phyloP scores from a whole-genome alignment of 2,329 filamentous ascomycete species.

The Teratosphaeria pseudoeucalypti region DNA sequence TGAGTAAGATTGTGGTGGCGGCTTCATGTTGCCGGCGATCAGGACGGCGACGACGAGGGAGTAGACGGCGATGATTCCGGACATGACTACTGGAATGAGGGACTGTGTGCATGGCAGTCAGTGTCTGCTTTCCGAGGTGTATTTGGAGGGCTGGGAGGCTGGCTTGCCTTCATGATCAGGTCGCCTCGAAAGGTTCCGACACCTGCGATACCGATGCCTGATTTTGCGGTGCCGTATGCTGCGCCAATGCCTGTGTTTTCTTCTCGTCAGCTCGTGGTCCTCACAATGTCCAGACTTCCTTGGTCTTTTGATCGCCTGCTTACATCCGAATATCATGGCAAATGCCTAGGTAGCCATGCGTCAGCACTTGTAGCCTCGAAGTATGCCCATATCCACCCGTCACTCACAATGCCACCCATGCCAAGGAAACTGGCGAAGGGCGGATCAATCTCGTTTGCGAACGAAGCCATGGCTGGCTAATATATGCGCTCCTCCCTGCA shows the following conservation, averaged over 20 bases:
- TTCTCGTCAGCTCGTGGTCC: background rate
- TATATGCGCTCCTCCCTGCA: background rate
- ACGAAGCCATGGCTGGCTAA: background rate
- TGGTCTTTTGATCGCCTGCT: conserved; percentile 21
- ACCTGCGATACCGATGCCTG: conserved; percentile 76
- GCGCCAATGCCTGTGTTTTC: conserved; percentile 52
- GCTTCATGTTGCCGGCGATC: conserved; percentile 79
- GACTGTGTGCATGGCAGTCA: conserved; percentile 41
- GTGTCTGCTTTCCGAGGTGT: background rate
- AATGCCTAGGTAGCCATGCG: conserved; percentile 38
- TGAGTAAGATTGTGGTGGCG: conserved; percentile 62
- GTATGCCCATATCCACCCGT: background rate
- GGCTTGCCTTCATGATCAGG: conserved; percentile 75
- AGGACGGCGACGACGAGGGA: conserved; percentile 93
- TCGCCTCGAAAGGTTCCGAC: conserved; percentile 77
- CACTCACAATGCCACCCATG: conserved; percentile 59
- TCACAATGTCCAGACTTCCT: conserved; percentile 11
- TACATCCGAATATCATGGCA: conserved; percentile 80
- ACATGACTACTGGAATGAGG: conserved; percentile 88
- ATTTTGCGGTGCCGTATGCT: conserved; percentile 80
- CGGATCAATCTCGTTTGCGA: conserved; percentile 46
- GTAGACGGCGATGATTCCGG: conserved; percentile 97
- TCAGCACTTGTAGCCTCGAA: background rate
- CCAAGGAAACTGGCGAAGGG: conserved; percentile 82
- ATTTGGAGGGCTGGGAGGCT: background rate